Evolutionary conservation across 2,329 filamentous ascomycete genomes (phyloP), one percentile per base, ranked within the genome.

Genomic region (Stemphylium vesicarium): DNA sequence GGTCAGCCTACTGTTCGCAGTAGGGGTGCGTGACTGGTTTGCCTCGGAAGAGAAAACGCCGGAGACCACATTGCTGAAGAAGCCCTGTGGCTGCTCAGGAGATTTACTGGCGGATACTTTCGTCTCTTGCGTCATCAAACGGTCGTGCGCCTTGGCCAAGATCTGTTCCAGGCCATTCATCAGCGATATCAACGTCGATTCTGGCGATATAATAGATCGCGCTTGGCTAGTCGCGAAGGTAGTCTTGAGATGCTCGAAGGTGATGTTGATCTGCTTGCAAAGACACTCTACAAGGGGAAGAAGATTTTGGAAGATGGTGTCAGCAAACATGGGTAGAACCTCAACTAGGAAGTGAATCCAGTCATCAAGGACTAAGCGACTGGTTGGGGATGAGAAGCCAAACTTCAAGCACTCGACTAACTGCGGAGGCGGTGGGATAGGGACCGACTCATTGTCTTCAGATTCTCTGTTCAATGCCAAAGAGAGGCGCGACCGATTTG

Each of bases 31-130:
- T n/a, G 86, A 84, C 57, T 93, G 90, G 2, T 84, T 87, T 0
- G 85, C 81, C 55, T 97, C 92, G 0, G 89, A 85, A 33, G 91
- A 84, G 71, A 96, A 96, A 0, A 96, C 91, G 1, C 92, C 92
- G 0, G 92, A 95, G 1, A 96, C 91, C 86, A 97, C 96, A 64
- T 91, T 96, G 39, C 92, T 92, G 69, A 98, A 96, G 72, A 97
- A 94, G 4, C 92, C 88, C 70, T 93, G 91, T 12, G 88, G 86
- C 63, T 91, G 90, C 68, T 96, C 91, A 18, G 92, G 91, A 56
- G 87, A 88, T 77, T 96, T 96, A 38, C 83, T 79, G 31, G 85
- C 79, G 50, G 88, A 85, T 38, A 83, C 82, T 59, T 85, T 86
- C 36, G 87, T 84, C 75, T 96, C 92, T 64, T 96, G 92, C 20